Evolutionary conservation across 441 rosid genomes (phyloP).

Genomic region (Isatis lusitanica): DNA sequence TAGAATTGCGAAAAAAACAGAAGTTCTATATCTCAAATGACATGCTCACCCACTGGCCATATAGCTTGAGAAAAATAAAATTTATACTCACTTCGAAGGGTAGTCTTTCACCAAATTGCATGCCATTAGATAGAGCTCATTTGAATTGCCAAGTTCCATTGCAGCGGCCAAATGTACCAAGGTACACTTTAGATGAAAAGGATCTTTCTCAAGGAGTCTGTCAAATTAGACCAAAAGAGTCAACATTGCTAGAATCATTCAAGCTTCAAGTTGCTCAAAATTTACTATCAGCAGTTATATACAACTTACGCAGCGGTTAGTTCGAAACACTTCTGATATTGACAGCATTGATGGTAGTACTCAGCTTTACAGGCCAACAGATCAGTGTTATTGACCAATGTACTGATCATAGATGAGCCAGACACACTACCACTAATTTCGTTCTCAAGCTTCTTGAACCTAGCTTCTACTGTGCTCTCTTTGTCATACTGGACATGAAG

Average conservation of each 20-base stretch:
- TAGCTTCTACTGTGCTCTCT: constrained; percentile 79
- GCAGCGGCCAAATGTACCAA: constrained; percentile 91
- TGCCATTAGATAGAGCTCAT: constrained; percentile 94
- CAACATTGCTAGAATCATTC: constrained; percentile 14
- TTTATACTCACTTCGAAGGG: constrained; percentile 78
- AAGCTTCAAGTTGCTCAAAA: constrained; percentile 19
- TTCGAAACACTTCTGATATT: constrained; percentile 89
- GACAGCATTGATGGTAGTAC: constrained; percentile 90
- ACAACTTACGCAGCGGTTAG: constrained; percentile 73
- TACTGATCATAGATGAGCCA: constrained; percentile 53
- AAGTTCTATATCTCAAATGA: not conserved
- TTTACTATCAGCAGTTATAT: constrained; percentile 18
- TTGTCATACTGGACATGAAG: constrained; percentile 57
- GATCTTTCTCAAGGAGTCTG: constrained; percentile 94
- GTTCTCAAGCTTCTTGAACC: constrained; percentile 75
- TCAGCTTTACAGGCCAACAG: constrained; percentile 93
- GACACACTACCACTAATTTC: constrained; percentile 56
- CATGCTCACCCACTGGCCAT: constrained; percentile 15
- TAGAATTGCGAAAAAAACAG: constrained; percentile 9
- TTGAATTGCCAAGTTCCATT: constrained; percentile 92
- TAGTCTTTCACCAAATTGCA: constrained; percentile 94
- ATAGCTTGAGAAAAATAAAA: constrained; percentile 5
- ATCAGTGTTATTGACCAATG: constrained; percentile 78
- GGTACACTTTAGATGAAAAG: constrained; percentile 87
- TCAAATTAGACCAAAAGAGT: constrained; percentile 26